Percentiles rank a stretch among this genome's conserved stretches.
Evolutionary conservation across 331 rosid genomes (phyloP).

Genomic region (Malus hybrid): DNA sequence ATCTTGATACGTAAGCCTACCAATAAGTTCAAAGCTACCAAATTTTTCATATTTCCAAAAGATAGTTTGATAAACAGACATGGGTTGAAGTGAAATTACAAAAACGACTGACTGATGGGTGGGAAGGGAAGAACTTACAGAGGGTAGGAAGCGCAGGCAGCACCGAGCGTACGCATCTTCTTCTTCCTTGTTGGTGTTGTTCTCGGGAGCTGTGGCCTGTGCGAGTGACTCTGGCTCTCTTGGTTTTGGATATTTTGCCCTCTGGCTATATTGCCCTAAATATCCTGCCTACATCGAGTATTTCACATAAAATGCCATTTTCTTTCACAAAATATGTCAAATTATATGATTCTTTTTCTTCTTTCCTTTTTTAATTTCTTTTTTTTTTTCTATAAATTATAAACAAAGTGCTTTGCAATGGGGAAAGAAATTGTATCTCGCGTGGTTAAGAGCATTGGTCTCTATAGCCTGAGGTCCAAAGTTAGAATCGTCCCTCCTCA

Average conservation of each 20-base stretch:
- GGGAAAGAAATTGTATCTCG: no score
- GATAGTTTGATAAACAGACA: background rate
- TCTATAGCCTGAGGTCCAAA: no score
- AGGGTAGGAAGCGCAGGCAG: slow-evolving; percentile 18
- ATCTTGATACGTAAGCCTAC: background rate
- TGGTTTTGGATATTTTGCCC: background rate
- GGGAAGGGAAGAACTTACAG: slow-evolving; percentile 17
- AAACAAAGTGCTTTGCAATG: no score
- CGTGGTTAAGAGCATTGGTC: no score
- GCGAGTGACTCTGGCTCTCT: background rate
- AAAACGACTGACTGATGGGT: background rate
- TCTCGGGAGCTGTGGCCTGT: background rate
- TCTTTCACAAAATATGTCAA: background rate
- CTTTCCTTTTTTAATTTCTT: background rate
- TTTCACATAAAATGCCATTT: slow-evolving; percentile 1
- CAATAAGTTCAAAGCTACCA: background rate
- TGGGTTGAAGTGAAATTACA: background rate
- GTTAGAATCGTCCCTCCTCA: no score
- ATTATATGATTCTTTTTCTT: background rate
- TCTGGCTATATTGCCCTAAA: background rate
- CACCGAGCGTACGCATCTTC: slow-evolving; percentile 18
- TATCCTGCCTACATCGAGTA: background rate
- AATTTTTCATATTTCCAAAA: background rate
- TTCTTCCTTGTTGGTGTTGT: background rate
- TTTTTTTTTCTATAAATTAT: background rate